Evolutionary conservation across 208 protist genomes (phyloP).

Genomic region (Polymyxa betae): DNA sequence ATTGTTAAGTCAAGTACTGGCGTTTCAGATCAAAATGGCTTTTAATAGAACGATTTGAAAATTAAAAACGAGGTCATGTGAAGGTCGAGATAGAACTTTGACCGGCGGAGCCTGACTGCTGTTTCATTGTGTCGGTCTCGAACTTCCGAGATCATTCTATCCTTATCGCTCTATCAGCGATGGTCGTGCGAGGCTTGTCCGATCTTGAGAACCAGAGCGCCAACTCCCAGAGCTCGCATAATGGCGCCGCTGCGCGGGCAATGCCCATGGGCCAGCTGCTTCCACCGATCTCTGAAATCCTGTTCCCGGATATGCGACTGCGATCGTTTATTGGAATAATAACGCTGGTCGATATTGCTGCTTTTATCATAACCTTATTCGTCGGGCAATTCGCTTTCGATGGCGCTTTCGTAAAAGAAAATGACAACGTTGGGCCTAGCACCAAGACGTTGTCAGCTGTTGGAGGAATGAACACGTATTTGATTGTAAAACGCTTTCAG

Average conservation of each 20-base stretch:
- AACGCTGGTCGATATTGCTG: background rate
- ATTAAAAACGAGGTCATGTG: no score
- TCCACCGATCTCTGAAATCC: slow-evolving; percentile 4
- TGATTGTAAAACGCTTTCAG: background rate
- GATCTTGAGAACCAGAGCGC: slow-evolving; percentile 45
- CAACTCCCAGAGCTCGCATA: background rate
- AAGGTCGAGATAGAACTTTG: no score
- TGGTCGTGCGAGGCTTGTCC: slow-evolving; percentile 39
- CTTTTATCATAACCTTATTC: slow-evolving; percentile 33
- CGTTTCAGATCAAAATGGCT: no score
- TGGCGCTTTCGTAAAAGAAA: slow-evolving; percentile 5
- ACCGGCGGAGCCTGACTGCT: no score
- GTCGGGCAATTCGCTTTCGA: background rate
- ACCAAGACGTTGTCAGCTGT: background rate
- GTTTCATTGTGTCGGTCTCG: no score
- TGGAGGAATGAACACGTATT: background rate
- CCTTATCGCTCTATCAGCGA: no score
- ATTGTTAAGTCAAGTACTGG: no score
- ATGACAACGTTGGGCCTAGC: slow-evolving; percentile 12
- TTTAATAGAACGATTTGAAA: no score
- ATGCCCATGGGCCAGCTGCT: background rate
- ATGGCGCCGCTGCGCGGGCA: background rate
- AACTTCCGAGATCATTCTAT: no score
- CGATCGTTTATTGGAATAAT: slow-evolving; percentile 8
- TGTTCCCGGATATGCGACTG: background rate